Conservation (phyloP, 169 alveolate genomes). For the Plasmodium fragile region DNA sequence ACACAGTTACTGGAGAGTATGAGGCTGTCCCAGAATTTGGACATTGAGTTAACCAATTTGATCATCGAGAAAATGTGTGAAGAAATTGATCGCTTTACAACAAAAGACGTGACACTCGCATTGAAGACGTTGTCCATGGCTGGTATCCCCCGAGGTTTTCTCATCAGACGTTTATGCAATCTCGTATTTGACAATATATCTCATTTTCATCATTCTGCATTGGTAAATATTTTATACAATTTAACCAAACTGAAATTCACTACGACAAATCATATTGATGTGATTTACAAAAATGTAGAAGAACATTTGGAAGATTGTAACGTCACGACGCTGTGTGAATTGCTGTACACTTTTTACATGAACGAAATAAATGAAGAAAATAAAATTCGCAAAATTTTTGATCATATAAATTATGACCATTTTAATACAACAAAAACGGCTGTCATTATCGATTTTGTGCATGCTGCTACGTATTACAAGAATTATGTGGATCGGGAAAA, state of each 20-base stretch:
- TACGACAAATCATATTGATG: constrained; percentile 66
- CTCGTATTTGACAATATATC: constrained; percentile 74
- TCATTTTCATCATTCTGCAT: constrained; percentile 63
- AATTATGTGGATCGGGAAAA: constrained; percentile 48
- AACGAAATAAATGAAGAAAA: constrained; percentile 76
- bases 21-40: constrained; percentile 75
- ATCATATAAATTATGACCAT: constrained; percentile 53
- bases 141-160: constrained; percentile 75
- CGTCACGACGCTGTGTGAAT: constrained; percentile 51
- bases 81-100: constrained; percentile 76
- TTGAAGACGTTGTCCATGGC: constrained; percentile 76
- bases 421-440: constrained; percentile 75
- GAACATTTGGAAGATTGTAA: constrained; percentile 72
- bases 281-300: constrained; percentile 73
- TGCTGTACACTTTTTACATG: constrained; percentile 73
- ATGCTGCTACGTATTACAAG: constrained; percentile 73
- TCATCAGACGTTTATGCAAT: constrained; percentile 71
- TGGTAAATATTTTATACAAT: constrained; percentile 67
- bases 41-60: constrained; percentile 71
- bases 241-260: constrained; percentile 73
- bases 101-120: constrained; percentile 72
- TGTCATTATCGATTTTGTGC: constrained; percentile 68
- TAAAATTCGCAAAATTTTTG: constrained; percentile 66
- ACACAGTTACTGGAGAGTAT: constrained; percentile 76
- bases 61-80: constrained; percentile 76